These are phyloP conservation scores for Sugiyamaella americana DNA, from an alignment of 805 yeast species.

Conservation along the genomic window DNA sequence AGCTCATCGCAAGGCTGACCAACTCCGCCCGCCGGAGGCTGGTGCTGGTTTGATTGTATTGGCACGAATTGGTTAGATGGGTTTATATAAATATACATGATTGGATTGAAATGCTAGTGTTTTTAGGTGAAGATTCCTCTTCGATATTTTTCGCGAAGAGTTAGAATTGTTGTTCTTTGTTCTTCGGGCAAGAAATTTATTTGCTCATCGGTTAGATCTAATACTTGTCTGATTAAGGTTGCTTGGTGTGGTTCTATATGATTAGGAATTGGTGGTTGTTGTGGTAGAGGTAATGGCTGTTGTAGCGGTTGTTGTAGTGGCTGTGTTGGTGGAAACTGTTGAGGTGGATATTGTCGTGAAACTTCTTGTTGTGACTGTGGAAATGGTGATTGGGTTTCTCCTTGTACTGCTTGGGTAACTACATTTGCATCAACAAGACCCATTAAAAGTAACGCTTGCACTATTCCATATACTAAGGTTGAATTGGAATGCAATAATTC, in stretches of 20 bases:
- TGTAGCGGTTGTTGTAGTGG: constrained; percentile 1
- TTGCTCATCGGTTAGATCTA: constrained; percentile 45
- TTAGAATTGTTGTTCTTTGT: constrained; percentile 34
- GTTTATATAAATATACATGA: background rate
- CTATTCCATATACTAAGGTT: constrained; percentile 69
- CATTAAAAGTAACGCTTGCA: constrained; percentile 54
- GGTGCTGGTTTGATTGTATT: too few species aligned
- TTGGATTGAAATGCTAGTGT: background rate
- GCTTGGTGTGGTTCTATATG: constrained; percentile 36
- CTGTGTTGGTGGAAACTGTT: background rate
- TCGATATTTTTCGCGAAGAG: constrained; percentile 22
- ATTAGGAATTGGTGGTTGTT: constrained; percentile 17
- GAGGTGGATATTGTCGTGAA: constrained; percentile 5
- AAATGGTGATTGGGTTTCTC: constrained; percentile 6
- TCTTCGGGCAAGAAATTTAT: constrained; percentile 43
- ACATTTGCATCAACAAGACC: constrained; percentile 31
- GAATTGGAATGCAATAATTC: constrained; percentile 56
- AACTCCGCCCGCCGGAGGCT: background rate
- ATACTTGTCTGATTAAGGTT: constrained; percentile 44
- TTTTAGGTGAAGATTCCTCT: constrained; percentile 12
- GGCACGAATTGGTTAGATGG: background rate
- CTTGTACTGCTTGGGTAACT: constrained; percentile 22
- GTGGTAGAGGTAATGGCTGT: constrained; percentile 12
- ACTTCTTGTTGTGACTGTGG: constrained; percentile 9
- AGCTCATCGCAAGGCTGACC: too few species aligned